Percentiles rank a stretch among this genome's conserved stretches.
Evolutionary conservation across 2,329 filamentous ascomycete genomes (phyloP).

Genomic region (Cercospora citrullina): DNA sequence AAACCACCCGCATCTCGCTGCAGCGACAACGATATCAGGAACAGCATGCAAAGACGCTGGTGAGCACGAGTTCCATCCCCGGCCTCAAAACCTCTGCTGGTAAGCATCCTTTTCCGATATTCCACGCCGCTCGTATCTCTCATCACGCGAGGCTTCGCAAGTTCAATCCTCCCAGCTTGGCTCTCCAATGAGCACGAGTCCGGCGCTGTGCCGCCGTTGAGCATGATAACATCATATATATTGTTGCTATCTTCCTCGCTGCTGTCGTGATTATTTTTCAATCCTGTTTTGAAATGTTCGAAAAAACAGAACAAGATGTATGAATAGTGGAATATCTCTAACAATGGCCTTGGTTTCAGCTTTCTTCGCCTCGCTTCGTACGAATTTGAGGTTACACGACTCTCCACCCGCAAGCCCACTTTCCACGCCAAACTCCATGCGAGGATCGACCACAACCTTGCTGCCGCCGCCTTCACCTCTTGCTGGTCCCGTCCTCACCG

Average conservation of each 20-base stretch:
- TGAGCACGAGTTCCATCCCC: conserved; percentile 35
- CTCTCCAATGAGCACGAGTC: conserved; percentile 14
- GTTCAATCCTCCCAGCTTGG: conserved; percentile 3
- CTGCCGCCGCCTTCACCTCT: conserved; percentile 49
- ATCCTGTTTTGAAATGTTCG: not conserved
- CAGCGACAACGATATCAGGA: conserved; percentile 34
- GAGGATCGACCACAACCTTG: conserved; percentile 50
- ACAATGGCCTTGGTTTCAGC: conserved; percentile 51
- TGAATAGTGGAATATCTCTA: not conserved
- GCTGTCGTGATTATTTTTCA: not conserved
- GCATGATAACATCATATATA: not conserved
- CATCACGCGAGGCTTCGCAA: not conserved
- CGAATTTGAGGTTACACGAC: conserved; percentile 69
- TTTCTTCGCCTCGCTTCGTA: conserved; percentile 79
- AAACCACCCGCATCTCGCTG: conserved; percentile 35
- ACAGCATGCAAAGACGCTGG: conserved; percentile 29
- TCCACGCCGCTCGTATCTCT: not conserved
- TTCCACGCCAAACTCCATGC: conserved; percentile 62
- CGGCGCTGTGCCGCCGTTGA: conserved; percentile 1
- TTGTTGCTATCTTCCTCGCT: not conserved
- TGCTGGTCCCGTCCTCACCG: conserved; percentile 37
- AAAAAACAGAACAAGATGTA: not conserved
- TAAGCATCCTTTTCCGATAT: conserved; percentile 26
- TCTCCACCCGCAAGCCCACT: conserved; percentile 62
- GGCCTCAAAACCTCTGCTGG: conserved; percentile 41